A percentile compares a stretch with the other conserved stretches of the same genome.
phyloP scores from a whole-genome alignment of 345 rosid species.

The Pelargonium nanum region DNA sequence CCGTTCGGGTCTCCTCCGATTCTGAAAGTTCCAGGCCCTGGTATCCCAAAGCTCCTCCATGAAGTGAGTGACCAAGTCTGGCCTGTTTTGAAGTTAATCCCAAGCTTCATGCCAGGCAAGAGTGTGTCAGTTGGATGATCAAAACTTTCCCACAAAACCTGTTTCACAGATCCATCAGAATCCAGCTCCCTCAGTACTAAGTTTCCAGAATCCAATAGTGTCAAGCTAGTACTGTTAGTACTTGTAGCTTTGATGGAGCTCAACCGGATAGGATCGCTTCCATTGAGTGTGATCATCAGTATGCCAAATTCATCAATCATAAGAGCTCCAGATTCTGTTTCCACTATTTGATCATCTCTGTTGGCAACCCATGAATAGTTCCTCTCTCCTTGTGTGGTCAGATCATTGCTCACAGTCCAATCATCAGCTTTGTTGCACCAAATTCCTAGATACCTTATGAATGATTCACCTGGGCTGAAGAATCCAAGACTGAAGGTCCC shows the following conservation, averaged over 20 bases:
- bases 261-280: too few species aligned
- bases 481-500: constrained; percentile 10
- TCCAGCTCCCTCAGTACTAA: constrained; percentile 24
- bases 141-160: constrained; percentile 13
- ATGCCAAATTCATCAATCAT: constrained; percentile 1
- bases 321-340: constrained; percentile 1
- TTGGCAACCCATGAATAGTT: constrained; percentile 12
- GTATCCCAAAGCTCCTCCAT: constrained; percentile 10
- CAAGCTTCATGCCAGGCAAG: constrained; percentile 39
- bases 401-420: too few species aligned
- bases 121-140: too few species aligned
- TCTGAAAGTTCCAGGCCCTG: constrained; percentile 15
- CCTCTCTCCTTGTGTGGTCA: too few species aligned
- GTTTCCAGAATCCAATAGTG: constrained; percentile 25
- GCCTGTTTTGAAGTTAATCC: constrained; percentile 24
- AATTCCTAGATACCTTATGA: constrained; percentile 3
- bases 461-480: not conserved
- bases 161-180: constrained; percentile 17
- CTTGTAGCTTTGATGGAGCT: constrained; percentile 2
- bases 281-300: not conserved
- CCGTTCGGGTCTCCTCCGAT: constrained; percentile 21
- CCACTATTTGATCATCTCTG: not conserved
- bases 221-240: constrained; percentile 19
- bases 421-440: too few species aligned
- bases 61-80: constrained; percentile 22